Conservation (phyloP, 768 basidiomycete species). For the Scleroderma bovista region DNA sequence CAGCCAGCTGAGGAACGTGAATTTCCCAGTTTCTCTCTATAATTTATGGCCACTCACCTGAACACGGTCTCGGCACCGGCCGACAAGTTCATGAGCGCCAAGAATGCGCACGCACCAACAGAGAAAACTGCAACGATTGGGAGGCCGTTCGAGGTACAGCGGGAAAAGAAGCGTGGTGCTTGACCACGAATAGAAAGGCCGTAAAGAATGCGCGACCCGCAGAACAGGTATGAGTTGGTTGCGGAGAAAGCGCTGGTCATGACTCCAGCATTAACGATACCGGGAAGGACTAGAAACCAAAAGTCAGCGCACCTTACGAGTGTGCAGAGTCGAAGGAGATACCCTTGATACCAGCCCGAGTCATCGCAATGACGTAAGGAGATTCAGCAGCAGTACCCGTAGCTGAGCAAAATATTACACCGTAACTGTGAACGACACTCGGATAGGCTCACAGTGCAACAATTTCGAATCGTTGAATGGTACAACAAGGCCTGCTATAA, state of each 20-base stretch:
- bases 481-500: conserved; percentile 72
- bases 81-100: conserved; percentile 62
- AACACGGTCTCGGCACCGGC: conserved; percentile 41
- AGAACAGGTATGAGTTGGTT: conserved; percentile 60
- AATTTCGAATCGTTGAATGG: conserved; percentile 53
- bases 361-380: conserved; percentile 80
- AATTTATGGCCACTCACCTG: conserved; percentile 9
- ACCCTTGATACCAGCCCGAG: conserved; percentile 61
- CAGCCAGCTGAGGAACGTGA: conserved; percentile 48
- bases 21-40: not conserved
- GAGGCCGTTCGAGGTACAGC: conserved; percentile 46
- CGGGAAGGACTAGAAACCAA: conserved; percentile 42
- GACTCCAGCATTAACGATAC: conserved; percentile 67
- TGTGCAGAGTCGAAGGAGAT: not conserved
- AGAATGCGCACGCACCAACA: conserved; percentile 37
- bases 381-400: conserved; percentile 63
- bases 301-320: not conserved
- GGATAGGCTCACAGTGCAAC: conserved; percentile 30
- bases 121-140: conserved; percentile 36
- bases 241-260: conserved; percentile 72
- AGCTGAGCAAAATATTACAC: not conserved
- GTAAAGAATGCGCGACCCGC: conserved; percentile 36
- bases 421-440: not conserved
- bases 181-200: conserved; percentile 44
- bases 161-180: conserved; percentile 46